Percentiles rank a stretch among this genome's conserved stretches.
phyloP scores from a whole-genome alignment of 768 basidiomycete species.

The Cyclocybe aegerita region DNA sequence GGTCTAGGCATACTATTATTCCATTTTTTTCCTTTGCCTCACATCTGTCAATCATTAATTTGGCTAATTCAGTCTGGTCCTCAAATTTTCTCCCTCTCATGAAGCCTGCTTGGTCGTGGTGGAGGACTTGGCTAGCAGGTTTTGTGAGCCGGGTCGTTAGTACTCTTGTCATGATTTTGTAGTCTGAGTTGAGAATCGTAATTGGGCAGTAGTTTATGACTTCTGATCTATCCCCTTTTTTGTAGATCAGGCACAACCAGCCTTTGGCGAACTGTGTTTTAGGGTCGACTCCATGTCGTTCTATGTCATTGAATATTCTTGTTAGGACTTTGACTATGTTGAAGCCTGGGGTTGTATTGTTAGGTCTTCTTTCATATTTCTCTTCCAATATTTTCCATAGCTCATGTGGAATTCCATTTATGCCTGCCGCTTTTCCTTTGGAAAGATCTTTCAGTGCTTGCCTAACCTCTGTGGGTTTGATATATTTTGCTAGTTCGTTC shows the following conservation, averaged over 20 bases:
- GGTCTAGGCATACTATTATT: conserved; percentile 25
- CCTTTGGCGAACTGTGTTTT: conserved; percentile 24
- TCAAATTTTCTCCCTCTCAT: conserved; percentile 28
- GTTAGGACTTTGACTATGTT: conserved; percentile 9
- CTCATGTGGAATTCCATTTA: conserved; percentile 20
- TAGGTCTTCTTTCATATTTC: background rate
- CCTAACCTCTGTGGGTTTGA: conserved; percentile 1
- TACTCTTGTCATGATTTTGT: conserved; percentile 30
- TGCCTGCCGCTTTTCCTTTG: conserved; percentile 16
- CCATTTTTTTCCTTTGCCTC: conserved; percentile 27
- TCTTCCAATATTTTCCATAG: conserved; percentile 18
- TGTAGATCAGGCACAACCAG: conserved; percentile 41
- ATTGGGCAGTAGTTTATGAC: conserved; percentile 39
- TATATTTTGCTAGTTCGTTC: background rate
- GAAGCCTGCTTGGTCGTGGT: conserved; percentile 39
- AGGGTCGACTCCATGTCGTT: conserved; percentile 15
- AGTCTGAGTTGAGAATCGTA: conserved; percentile 34
- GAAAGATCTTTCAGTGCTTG: conserved; percentile 6
- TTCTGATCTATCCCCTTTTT: conserved; percentile 32
- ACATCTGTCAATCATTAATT: conserved; percentile 22
- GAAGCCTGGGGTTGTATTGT: conserved; percentile 8
- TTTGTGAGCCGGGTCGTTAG: conserved; percentile 19
- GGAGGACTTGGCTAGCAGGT: conserved; percentile 20
- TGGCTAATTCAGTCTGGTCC: conserved; percentile 30
- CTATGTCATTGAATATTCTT: conserved; percentile 26